phyloP scores from a whole-genome alignment of 805 yeast species.

The Candida chauliodis region DNA sequence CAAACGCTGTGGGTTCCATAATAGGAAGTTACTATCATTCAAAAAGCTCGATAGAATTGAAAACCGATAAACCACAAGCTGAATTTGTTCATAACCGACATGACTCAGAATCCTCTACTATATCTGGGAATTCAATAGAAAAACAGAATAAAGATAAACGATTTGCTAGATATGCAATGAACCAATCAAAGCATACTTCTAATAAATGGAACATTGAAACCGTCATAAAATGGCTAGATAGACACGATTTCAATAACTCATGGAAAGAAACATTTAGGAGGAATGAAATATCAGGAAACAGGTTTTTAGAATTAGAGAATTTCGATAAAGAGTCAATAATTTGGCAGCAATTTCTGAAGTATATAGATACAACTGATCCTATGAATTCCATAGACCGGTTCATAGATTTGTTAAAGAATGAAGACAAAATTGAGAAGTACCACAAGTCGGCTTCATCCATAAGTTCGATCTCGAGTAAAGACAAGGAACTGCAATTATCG shows the following conservation, averaged over 20 bases:
- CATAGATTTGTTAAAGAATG: conserved; percentile 18
- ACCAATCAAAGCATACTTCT: conserved; percentile 18
- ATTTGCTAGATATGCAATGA: conserved; percentile 42
- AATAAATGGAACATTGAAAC: conserved; percentile 68
- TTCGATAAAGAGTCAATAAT: conserved; percentile 49
- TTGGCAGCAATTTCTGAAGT: conserved; percentile 43
- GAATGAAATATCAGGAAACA: conserved; percentile 56
- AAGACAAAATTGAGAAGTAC: conserved; percentile 9
- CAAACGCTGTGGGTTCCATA: conserved; percentile 26
- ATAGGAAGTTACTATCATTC: conserved; percentile 28
- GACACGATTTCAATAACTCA: conserved; percentile 63
- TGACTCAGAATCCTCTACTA: conserved; percentile 32
- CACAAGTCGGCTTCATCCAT: conserved; percentile 17
- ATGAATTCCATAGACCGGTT: conserved; percentile 54
- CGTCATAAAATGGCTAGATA: conserved; percentile 64
- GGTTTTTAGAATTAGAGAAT: conserved; percentile 63
- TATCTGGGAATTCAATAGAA: conserved; percentile 26
- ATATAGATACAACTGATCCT: conserved; percentile 37
- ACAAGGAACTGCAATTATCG: conserved; percentile 3
- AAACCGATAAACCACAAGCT: neutral
- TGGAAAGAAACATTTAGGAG: conserved; percentile 69
- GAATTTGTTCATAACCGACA: conserved; percentile 23
- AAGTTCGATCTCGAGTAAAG: conserved; percentile 5
- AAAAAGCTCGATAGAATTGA: conserved; percentile 17
- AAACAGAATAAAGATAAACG: conserved; percentile 35